These are phyloP conservation scores for Boletus rex-veris DNA, from an alignment of 768 basidiomycete genomes.

Conservation along the genomic window DNA sequence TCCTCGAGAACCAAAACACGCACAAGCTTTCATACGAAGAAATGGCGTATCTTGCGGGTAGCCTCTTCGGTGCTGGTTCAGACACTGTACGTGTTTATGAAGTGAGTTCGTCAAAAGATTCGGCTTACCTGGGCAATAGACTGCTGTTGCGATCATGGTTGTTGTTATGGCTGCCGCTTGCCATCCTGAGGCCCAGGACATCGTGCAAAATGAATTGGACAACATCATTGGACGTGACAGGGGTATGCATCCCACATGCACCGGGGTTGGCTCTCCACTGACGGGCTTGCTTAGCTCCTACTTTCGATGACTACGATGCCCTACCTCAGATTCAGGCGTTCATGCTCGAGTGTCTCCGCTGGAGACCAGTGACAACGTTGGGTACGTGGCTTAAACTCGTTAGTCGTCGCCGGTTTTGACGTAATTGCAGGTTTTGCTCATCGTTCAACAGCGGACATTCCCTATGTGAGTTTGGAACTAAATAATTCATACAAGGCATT, in stretches of 20 bases:
- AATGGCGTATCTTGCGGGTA: constrained; percentile 59
- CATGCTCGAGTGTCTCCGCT: constrained; percentile 39
- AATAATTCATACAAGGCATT: neutral
- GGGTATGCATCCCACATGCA: constrained; percentile 8
- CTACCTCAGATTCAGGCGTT: constrained; percentile 41
- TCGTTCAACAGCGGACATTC: constrained; percentile 58
- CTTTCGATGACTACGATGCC: constrained; percentile 36
- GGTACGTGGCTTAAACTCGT: constrained; percentile 14
- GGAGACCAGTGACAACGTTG: constrained; percentile 38
- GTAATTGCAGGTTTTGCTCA: constrained; percentile 51
- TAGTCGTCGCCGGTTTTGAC: neutral
- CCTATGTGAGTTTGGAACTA: constrained; percentile 44
- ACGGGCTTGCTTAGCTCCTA: constrained; percentile 31
- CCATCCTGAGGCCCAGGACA: constrained; percentile 48
- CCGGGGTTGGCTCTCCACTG: neutral
- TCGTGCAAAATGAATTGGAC: constrained; percentile 56
- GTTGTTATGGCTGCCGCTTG: constrained; percentile 55
- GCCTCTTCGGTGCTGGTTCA: constrained; percentile 64
- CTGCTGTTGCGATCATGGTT: constrained; percentile 55
- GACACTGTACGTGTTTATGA: constrained; percentile 44
- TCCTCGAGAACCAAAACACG: constrained; percentile 52
- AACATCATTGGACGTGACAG: constrained; percentile 45
- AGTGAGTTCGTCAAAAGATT: neutral
- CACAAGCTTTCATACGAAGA: constrained; percentile 55
- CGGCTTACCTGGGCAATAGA: constrained; percentile 24